Base-by-base conservation (phyloP, 2,329 filamentous ascomycete species). In the Colletotrichum sp. region DNA sequence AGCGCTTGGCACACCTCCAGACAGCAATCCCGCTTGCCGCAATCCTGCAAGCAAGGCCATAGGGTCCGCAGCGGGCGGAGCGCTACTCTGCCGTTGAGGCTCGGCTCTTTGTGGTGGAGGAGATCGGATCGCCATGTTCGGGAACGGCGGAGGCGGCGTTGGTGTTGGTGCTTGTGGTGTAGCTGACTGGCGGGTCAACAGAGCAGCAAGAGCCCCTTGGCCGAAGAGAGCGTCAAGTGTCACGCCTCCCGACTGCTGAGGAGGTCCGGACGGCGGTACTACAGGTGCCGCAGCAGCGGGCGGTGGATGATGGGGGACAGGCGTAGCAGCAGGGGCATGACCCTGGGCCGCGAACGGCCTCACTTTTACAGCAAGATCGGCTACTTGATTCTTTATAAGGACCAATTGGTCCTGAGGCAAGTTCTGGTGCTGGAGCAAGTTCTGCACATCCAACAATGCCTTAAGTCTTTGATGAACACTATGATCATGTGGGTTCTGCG, bases 401-500 rank as follows among this genome's bases (percentile, higher is more conserved):
- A 94, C 92, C 83, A 98, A 90, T 87, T 98, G 95, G 82, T 96
- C 93, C 81, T 93, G 92, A 76, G 93, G 93, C 83, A 98, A 89
- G 82, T 93, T 93, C 85, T 95, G 94, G 80, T 90, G 93, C 84
- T 95, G 92, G 82, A 98, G 88, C 79, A 96, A 91, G 79, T 90
- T 92, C 87, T 98, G 95, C 78, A 99, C 90, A 85, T 97, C 95
- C 85, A 96, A 88, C 80, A 98, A 91, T 78, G 96, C 95, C 86
- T 95, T 95, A 82, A 98, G 88, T 86, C 94, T 95, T 82, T 92
- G 93, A 83, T 95, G 93, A 83, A 95, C 90, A 85, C 92, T 91
- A 85, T 89, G 86, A 88, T 98, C 95, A 88, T 93, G 91, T 77
- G 94, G 94, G 83, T 93, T 95, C 79, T 91, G 91, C 79, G 93